phyloP scores from a whole-genome alignment of 2,329 filamentous ascomycete genomes.

The Hymenotorrendiella dingleyae region DNA sequence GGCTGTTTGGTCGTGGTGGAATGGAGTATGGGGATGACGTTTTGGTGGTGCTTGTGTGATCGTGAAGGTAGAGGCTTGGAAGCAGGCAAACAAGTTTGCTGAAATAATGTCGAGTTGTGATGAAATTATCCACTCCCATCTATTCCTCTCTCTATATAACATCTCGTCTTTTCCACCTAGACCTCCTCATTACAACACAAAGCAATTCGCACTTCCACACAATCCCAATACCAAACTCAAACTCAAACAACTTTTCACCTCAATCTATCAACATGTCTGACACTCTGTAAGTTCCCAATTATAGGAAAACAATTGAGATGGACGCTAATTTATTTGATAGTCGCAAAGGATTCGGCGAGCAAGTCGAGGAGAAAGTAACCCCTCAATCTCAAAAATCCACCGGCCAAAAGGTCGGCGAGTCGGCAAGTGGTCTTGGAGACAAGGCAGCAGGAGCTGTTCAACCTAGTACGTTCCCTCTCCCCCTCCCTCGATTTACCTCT shows the following conservation, averaged over 20 bases:
- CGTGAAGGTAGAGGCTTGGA: too few species aligned
- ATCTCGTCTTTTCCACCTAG: background rate
- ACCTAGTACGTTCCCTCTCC: conserved; percentile 30
- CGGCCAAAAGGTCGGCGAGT: conserved; percentile 35
- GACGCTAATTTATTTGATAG: conserved; percentile 17
- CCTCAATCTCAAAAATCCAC: conserved; percentile 49
- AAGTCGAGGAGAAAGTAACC: conserved; percentile 43
- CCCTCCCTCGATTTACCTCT: too few species aligned
- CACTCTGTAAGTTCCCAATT: conserved; percentile 31
- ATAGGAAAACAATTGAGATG: background rate
- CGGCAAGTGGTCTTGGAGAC: conserved; percentile 39
- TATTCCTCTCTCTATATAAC: background rate
- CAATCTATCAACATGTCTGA: conserved; percentile 40
- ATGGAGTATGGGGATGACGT: too few species aligned
- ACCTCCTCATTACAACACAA: background rate
- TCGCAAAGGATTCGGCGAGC: conserved; percentile 45
- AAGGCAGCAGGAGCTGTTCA: conserved; percentile 40
- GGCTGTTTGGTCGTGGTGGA: too few species aligned
- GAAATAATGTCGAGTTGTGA: too few species aligned
- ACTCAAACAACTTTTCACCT: conserved; percentile 7
- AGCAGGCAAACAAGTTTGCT: too few species aligned
- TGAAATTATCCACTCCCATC: too few species aligned
- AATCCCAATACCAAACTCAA: background rate
- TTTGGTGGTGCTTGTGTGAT: too few species aligned
- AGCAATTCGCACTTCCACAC: conserved; percentile 5